Conservation (phyloP, 352 stramenopile genomes). For the Phytophthora pistaciae region DNA sequence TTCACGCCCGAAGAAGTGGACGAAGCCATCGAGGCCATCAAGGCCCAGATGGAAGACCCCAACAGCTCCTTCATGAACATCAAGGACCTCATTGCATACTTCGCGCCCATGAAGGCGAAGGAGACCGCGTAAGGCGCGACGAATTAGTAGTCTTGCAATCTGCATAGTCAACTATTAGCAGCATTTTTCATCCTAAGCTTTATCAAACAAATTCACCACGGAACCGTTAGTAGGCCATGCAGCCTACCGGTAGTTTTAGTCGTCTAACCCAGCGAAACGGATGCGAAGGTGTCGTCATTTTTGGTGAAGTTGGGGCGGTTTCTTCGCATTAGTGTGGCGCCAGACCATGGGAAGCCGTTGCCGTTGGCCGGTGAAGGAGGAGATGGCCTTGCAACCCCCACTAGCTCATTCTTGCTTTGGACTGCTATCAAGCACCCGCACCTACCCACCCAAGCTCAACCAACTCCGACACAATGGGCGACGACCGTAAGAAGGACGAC, state of each 20-base stretch:
- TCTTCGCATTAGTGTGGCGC: not conserved
- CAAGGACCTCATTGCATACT: constrained; percentile 59
- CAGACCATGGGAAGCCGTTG: constrained; percentile 3
- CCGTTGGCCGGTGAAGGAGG: not conserved
- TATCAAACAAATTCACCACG: not conserved
- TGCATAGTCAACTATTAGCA: not conserved
- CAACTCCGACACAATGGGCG: constrained; percentile 9
- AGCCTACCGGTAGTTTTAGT: not conserved
- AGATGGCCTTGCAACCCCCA: constrained; percentile 3
- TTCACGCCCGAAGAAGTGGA: constrained; percentile 70
- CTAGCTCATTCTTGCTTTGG: constrained; percentile 20
- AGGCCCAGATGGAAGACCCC: constrained; percentile 41
- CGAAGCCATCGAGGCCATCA: constrained; percentile 56
- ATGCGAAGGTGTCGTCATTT: constrained; percentile 14
- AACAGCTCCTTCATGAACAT: constrained; percentile 54
- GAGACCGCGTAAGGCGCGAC: constrained; percentile 8
- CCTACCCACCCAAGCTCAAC: not conserved
- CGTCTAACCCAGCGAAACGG: constrained; percentile 5
- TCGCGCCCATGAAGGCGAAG: constrained; percentile 40
- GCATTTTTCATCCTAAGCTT: not conserved
- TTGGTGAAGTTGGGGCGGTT: constrained; percentile 11
- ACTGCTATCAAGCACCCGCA: constrained; percentile 5
- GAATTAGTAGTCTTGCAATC: not conserved
- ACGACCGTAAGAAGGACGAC: constrained; percentile 21
- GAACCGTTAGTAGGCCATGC: not conserved